Evolutionary conservation across 768 basidiomycete genomes (phyloP).

Genomic region (Phylloporus scabripes): DNA sequence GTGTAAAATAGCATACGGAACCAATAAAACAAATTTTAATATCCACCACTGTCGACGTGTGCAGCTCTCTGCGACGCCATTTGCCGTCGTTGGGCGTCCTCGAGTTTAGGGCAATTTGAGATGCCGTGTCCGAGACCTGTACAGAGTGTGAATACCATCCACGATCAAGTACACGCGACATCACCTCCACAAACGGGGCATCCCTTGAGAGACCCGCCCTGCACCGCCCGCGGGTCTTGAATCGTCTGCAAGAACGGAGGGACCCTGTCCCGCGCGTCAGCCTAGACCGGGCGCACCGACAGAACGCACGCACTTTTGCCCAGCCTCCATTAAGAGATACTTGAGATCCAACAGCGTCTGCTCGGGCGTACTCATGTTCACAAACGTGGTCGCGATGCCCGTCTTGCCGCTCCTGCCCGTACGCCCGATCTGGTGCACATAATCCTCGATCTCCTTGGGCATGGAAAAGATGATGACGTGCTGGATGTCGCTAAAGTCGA

Average conservation of each 20-base stretch:
- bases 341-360: conserved; percentile 96
- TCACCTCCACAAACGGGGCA: conserved; percentile 95
- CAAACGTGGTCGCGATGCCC: conserved; percentile 97
- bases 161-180: conserved; percentile 2
- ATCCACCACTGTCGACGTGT: conserved; percentile 54
- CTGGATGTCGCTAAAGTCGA: conserved; percentile 98
- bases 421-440: conserved; percentile 98
- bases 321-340: conserved; percentile 93
- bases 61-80: conserved; percentile 79
- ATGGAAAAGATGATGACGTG: conserved; percentile 99
- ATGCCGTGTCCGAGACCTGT: conserved; percentile 90
- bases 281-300: no score
- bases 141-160: neutral
- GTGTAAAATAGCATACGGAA: conserved; percentile 6
- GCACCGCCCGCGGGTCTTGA: conserved; percentile 82
- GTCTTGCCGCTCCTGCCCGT: conserved; percentile 98
- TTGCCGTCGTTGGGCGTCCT: conserved; percentile 86
- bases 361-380: conserved; percentile 96
- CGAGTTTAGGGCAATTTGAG: conserved; percentile 93
- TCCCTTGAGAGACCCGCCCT: conserved; percentile 74
- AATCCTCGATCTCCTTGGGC: conserved; percentile 99
- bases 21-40: conserved; percentile 4
- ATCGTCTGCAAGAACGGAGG: conserved; percentile 88
- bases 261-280: conserved; percentile 47
- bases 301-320: conserved; percentile 75